Base-by-base conservation (phyloP, 805 yeast species). In the Cyberlindnera suaveolens region DNA sequence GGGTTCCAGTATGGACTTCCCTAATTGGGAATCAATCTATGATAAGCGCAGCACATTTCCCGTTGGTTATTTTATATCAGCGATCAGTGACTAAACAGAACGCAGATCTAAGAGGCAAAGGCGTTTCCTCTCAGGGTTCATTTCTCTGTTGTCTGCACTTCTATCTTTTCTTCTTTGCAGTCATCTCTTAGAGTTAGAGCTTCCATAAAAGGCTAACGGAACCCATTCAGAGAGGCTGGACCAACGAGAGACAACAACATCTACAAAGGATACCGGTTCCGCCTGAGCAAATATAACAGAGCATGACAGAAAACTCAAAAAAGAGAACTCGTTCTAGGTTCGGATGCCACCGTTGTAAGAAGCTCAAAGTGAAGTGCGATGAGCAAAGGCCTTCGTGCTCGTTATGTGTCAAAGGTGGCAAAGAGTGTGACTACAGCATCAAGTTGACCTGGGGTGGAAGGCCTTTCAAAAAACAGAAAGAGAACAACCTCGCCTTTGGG, bases 401-500 rank as follows among this genome's bases (percentile, higher is more conserved):
- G 1, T 68, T 73, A 44, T 85, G 95, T 56, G 34, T 54, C 1
- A 77, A 74, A 47, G 60, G 71, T 3, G 60, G 63, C 1, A 59
- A 62, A 14, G 46, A 51, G 1, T 84, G 93, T 61, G 89, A 82
- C 54, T 85, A 84, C 51, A 66, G 80, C 4, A 52, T 84, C 9
- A 75, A 71, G 47, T 64, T 84, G 29, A 73, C 78, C 0, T 85
- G 91, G 91, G 89, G 87, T 16, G 90, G 90, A 0, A 61, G 89
- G 39, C 86, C 86, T 0, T 75, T 68, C 56, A 75, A 76, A 65
- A 64, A 56, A 57, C 66, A 49, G 62, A 58, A 54, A 61, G 30
- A 41, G 52, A 46, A 47, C 57, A 52, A 61, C 41, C 26, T 45
- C 11, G 54, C 53, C 1, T 45, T 43, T n/a, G 52, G 53, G 1